Conservation (phyloP, 176 grass and related monocot species). For the Canna indica region DNA sequence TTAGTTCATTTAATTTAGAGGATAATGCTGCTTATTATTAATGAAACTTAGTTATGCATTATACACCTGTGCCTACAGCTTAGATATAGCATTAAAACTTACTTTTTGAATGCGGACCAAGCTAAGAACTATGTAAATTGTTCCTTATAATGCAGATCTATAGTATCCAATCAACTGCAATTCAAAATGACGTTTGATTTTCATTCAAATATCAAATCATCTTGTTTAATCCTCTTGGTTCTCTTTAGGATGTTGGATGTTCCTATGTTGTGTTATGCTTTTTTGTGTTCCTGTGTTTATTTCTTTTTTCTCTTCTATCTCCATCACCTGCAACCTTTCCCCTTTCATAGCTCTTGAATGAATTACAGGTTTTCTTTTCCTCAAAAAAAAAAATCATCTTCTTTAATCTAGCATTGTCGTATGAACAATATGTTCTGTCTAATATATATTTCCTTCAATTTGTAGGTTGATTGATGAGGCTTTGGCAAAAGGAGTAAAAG, state of each 20-base stretch:
- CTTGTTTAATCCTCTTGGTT: too few species aligned
- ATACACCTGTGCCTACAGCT: neutral
- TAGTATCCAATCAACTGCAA: neutral
- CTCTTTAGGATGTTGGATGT: too few species aligned
- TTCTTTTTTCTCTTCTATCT: too few species aligned
- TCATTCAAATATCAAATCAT: neutral
- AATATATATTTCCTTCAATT: constrained; percentile 14
- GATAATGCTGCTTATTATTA: too few species aligned
- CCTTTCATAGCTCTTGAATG: too few species aligned
- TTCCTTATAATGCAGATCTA: neutral
- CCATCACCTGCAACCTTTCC: too few species aligned
- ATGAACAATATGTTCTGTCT: neutral
- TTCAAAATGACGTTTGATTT: neutral
- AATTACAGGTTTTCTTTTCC: too few species aligned
- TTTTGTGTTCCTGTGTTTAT: too few species aligned
- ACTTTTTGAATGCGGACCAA: neutral
- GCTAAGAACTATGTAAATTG: neutral
- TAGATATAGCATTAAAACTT: neutral
- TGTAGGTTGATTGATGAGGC: constrained; percentile 91
- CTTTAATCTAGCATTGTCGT: neutral
- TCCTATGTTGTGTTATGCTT: too few species aligned
- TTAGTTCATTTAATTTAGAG: too few species aligned
- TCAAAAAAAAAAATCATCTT: too few species aligned
- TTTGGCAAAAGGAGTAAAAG: constrained; percentile 69
- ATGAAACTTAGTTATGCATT: neutral